phyloP scores from a whole-genome alignment of 2,329 filamentous ascomycete species.

The Stromatinia cepivora region DNA sequence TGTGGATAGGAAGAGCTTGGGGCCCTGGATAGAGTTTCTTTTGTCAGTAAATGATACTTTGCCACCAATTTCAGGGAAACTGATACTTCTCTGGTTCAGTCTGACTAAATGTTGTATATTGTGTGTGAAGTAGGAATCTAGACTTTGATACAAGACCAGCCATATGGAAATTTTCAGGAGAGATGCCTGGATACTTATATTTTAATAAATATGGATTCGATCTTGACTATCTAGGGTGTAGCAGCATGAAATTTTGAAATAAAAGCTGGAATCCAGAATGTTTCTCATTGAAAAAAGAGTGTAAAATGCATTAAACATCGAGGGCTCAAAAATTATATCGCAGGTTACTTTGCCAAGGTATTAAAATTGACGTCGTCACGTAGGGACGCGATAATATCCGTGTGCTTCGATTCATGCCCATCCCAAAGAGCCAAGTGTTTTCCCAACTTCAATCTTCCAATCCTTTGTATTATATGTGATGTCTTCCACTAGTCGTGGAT shows the following conservation, averaged over 20 bases:
- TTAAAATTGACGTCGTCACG: too few species aligned
- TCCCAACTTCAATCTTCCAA: not conserved
- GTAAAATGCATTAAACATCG: too few species aligned
- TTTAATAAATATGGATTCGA: not conserved
- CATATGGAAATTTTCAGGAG: accelerated
- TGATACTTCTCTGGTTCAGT: not conserved
- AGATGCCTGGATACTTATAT: not conserved
- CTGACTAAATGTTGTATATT: too few species aligned
- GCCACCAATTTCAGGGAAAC: not conserved
- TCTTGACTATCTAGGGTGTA: not conserved
- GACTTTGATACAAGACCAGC: too few species aligned
- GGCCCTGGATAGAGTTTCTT: not conserved
- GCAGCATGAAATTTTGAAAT: not conserved
- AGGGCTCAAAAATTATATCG: too few species aligned
- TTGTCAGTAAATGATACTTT: not conserved
- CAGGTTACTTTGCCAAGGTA: too few species aligned
- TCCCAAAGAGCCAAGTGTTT: not conserved
- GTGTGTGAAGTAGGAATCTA: not conserved
- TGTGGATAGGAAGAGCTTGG: not conserved
- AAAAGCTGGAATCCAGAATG: not conserved
- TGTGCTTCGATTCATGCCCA: too few species aligned
- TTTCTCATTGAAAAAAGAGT: too few species aligned
- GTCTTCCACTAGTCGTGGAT: too few species aligned
- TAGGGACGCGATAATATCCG: too few species aligned
- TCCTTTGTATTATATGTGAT: not conserved